Evolutionary conservation across 108 stramenopile genomes (phyloP).

Genomic region (Pseudonitzschia pungens): DNA sequence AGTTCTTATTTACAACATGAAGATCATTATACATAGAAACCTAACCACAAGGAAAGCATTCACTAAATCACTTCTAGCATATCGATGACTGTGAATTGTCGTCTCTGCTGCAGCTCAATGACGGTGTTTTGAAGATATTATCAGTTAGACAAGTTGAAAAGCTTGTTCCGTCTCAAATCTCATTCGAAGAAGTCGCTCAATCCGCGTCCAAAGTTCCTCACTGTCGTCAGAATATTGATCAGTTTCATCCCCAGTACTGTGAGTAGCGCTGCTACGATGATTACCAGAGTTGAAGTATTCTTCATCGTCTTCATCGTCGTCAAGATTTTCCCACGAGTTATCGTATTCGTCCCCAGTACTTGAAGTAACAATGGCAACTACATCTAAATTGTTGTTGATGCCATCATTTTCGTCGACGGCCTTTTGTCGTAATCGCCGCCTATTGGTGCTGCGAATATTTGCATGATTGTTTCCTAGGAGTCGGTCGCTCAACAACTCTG

Average conservation of each 20-base stretch:
- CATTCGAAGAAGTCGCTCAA: slow-evolving; percentile 3
- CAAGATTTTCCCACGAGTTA: slow-evolving; percentile 6
- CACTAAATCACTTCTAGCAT: too few relatives aligned
- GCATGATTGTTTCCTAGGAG: background rate
- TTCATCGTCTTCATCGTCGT: background rate
- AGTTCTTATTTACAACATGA: too few relatives aligned
- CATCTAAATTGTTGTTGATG: background rate
- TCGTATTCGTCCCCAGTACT: background rate
- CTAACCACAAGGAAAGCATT: too few relatives aligned
- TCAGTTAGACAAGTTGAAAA: background rate
- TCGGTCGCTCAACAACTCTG: background rate
- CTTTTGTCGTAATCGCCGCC: background rate
- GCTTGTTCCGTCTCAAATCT: slow-evolving; percentile 7
- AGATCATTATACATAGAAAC: too few relatives aligned
- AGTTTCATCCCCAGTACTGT: background rate
- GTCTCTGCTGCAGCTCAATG: too few relatives aligned
- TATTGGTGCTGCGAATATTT: background rate
- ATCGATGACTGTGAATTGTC: too few relatives aligned
- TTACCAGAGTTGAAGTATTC: background rate
- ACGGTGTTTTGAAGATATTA: too few relatives aligned
- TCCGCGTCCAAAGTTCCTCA: background rate
- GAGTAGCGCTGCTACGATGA: background rate
- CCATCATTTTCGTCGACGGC: background rate
- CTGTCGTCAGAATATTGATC: background rate
- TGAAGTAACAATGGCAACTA: background rate